Conservation (phyloP, 495 filamentous ascomycete species). For the Recurvomyces mirabilis region DNA sequence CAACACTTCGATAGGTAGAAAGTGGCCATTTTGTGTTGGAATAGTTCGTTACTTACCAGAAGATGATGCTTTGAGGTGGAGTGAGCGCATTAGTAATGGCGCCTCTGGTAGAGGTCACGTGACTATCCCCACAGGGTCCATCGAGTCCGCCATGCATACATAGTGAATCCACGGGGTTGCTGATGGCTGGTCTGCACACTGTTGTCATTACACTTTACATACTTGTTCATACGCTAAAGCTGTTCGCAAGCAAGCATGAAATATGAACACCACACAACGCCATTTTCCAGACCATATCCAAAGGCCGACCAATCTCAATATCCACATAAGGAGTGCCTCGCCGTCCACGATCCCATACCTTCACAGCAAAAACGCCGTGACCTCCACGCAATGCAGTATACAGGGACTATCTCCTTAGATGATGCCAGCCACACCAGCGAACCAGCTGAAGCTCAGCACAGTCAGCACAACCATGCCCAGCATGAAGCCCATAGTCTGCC, state of each 20-base stretch:
- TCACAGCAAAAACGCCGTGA: too few relatives aligned
- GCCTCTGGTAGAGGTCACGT: too few relatives aligned
- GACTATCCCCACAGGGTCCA: too few relatives aligned
- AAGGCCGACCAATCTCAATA: not conserved
- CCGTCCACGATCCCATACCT: not conserved
- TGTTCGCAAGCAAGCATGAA: too few relatives aligned
- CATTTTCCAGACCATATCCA: not conserved
- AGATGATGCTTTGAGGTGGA: too few relatives aligned
- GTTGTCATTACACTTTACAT: constrained; percentile 1
- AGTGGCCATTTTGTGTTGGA: too few relatives aligned
- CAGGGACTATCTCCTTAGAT: constrained; percentile 30
- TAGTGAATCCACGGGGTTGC: too few relatives aligned
- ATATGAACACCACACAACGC: not conserved
- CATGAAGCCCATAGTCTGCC: constrained; percentile 57
- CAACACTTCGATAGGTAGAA: too few relatives aligned
- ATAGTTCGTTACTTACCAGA: too few relatives aligned
- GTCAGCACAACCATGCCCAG: constrained; percentile 67
- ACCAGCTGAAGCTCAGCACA: constrained; percentile 79
- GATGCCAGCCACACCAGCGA: constrained; percentile 57
- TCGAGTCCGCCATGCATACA: too few relatives aligned
- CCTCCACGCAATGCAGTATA: constrained; percentile 5
- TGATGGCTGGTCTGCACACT: not conserved
- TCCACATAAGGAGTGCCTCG: not conserved
- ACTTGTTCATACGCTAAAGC: too few relatives aligned
- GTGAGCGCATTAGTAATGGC: too few relatives aligned